Base-by-base conservation (phyloP, 2,329 filamentous ascomycete genomes). In the Ceratocystis ficicola region DNA sequence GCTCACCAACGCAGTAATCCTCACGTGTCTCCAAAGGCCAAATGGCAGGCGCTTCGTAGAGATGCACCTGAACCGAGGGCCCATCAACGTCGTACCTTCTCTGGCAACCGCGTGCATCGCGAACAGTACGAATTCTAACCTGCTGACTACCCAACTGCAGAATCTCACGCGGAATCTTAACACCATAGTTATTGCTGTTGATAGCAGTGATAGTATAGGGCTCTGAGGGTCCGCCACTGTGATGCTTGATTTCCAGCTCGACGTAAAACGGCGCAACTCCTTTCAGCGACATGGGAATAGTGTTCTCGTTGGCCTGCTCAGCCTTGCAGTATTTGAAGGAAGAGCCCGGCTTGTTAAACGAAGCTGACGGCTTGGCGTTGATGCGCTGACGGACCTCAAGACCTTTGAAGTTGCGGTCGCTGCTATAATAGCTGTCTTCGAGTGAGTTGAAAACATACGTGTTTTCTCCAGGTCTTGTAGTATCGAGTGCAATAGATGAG, bases 1-100 rank as follows among this genome's bases (percentile, higher is more conserved):
- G 87, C 75, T 99, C 94, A 69, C 95, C 94, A 10, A 99, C 92
- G 75, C 94, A 99, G 76, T 93, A 96, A 76, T 99, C 90, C 17
- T 81, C 81, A 68, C 89, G 86, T 28, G 88, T 86, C 72, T 97
- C 92, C 44, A 96, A 81, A 2, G 93, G 86, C 67, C 92, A 89
- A 71, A 97, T 95, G 5, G 89, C 89, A 0, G 94, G 94, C 0
- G 94, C 90, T 71, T 97, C 91, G 71, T 92, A 95, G 6, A 99
- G 89, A 68, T 93, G 88, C 62, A 99, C 89, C 72, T 95, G 88
- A 17, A 99, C 90, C 7, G 89, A 85, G 0, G 90, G 88, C 0
- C 85, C 82, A 68, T 85, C 83, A 61, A 81, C 78, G 63, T 90
- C 86, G 60, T 87, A 87, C 70, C 87, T 88, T 70, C 87, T 85